Evolutionary conservation across 2,329 filamentous ascomycete species (phyloP).

Genomic region (Dactylonectria estremocensis): DNA sequence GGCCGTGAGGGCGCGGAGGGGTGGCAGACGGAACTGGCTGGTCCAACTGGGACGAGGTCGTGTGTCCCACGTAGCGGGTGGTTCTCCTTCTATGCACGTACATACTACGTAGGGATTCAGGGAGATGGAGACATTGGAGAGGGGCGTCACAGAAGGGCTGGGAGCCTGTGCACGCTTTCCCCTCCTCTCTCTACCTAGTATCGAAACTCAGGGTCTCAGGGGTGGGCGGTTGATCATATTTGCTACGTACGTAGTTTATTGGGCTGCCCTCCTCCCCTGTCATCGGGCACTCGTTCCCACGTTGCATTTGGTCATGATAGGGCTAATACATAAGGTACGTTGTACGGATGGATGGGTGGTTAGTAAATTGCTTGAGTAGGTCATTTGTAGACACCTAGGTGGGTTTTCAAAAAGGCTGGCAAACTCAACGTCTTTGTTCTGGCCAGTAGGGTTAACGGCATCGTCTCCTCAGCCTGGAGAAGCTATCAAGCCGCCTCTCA

Average conservation of each 20-base stretch:
- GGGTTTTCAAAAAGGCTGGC: too few species aligned
- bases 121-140: constrained; percentile 29
- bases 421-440: neutral
- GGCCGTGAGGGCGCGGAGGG: constrained; percentile 21
- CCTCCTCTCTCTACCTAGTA: constrained; percentile 17
- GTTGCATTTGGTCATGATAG: constrained; percentile 15
- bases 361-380: too few species aligned
- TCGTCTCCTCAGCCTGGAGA: constrained; percentile 14
- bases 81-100: too few species aligned
- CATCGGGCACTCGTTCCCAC: constrained; percentile 21
- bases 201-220: constrained; percentile 22
- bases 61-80: constrained; percentile 40
- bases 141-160: constrained; percentile 23
- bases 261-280: constrained; percentile 16
- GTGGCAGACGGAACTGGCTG: constrained; percentile 6
- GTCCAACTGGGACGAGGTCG: constrained; percentile 26
- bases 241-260: constrained; percentile 21
- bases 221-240: constrained; percentile 18
- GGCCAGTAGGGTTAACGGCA: neutral
- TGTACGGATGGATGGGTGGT: constrained; percentile 4
- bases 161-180: constrained; percentile 10
- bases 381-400: too few species aligned
- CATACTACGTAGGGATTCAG: constrained; percentile 39
- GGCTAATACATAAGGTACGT: constrained; percentile 25
- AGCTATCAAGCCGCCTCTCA: constrained; percentile 18